Evolutionary conservation across 2,329 filamentous ascomycete genomes (phyloP).

Genomic region (Curvularia eragrostidis): DNA sequence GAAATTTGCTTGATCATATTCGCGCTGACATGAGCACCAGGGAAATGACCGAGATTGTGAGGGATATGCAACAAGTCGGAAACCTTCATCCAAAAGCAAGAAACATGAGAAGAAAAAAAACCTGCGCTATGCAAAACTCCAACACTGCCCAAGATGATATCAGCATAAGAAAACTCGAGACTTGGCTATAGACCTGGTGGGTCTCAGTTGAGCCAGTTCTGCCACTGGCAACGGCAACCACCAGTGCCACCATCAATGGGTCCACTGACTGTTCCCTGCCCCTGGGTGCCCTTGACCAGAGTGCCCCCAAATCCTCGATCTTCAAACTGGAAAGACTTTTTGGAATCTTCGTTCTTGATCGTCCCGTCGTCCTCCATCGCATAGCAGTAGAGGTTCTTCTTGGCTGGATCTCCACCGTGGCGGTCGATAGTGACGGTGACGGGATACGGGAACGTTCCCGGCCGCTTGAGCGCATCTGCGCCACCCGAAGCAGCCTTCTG

Average conservation of each 20-base stretch:
- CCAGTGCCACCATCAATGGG: constrained; percentile 65
- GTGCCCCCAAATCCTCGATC: constrained; percentile 59
- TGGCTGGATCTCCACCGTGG: constrained; percentile 61
- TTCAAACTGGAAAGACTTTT: constrained; percentile 60
- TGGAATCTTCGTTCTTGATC: constrained; percentile 47
- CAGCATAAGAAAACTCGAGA: constrained; percentile 14
- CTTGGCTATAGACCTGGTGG: background rate
- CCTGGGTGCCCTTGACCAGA: constrained; percentile 59
- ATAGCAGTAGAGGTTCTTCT: constrained; percentile 69
- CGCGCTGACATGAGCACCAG: constrained; percentile 13
- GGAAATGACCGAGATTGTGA: background rate
- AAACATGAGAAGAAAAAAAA: constrained; percentile 5
- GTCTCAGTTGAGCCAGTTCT: constrained; percentile 56
- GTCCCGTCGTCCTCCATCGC: constrained; percentile 58
- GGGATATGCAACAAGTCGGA: constrained; percentile 6
- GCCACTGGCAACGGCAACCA: constrained; percentile 66
- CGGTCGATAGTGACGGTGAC: constrained; percentile 66
- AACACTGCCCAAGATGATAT: constrained; percentile 14
- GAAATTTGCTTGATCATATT: constrained; percentile 6
- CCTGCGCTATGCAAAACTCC: constrained; percentile 31
- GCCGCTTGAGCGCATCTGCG: constrained; percentile 55
- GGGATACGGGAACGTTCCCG: constrained; percentile 67
- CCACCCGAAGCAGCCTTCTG: constrained; percentile 39
- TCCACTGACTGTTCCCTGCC: constrained; percentile 53
- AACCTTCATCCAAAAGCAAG: constrained; percentile 8